Percentiles rank a stretch among this genome's conserved stretches.
Evolutionary conservation across 78 protist genomes (phyloP).

Genomic region (Pelomyxa schiedti): DNA sequence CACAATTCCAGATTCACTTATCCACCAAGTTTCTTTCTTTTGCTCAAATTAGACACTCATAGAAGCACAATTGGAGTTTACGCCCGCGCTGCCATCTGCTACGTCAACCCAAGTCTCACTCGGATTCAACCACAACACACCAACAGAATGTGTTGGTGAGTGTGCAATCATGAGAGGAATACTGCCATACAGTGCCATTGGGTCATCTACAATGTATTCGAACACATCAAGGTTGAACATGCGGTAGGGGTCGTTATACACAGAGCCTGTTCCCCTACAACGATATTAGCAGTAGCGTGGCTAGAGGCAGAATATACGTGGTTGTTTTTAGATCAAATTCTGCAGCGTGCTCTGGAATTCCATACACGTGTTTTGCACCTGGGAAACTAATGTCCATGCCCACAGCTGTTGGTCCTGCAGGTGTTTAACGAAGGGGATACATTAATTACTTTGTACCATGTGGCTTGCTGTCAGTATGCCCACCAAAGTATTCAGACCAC

Average conservation of each 20-base stretch:
- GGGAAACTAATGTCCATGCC: conserved; percentile 62
- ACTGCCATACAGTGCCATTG: conserved; percentile 87
- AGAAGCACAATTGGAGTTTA: neutral
- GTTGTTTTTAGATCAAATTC: conserved; percentile 50
- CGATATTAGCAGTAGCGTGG: neutral
- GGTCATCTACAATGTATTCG: conserved; percentile 78
- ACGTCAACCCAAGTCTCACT: conserved; percentile 89
- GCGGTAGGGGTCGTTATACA: conserved; percentile 77
- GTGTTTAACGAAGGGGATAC: neutral
- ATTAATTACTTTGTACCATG: neutral
- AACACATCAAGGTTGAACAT: conserved; percentile 93
- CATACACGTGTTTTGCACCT: conserved; percentile 59
- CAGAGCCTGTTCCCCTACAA: conserved; percentile 12
- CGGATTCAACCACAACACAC: conserved; percentile 84
- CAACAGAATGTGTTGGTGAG: conserved; percentile 24
- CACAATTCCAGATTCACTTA: conserved; percentile 73
- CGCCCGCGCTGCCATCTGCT: neutral
- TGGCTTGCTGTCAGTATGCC: neutral
- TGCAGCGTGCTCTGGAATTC: conserved; percentile 85
- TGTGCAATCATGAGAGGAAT: conserved; percentile 86
- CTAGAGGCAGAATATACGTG: neutral
- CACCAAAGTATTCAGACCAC: neutral
- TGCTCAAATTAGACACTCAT: too few relatives aligned
- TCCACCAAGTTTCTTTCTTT: conserved; percentile 62
- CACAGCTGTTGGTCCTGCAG: conserved; percentile 47